Base-by-base conservation (phyloP, 2,329 filamentous ascomycete genomes). In the Xylaria sp. region DNA sequence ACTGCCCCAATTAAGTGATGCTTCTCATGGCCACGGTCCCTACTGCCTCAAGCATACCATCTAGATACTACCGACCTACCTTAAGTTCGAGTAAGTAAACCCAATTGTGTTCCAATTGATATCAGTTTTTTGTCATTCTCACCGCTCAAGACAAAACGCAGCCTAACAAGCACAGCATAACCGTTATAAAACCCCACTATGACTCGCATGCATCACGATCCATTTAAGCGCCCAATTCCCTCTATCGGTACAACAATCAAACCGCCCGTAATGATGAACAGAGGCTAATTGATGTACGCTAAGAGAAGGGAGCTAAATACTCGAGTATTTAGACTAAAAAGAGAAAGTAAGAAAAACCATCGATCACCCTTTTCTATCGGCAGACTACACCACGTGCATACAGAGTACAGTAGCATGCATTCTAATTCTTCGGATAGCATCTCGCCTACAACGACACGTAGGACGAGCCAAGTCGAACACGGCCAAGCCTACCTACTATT, bases 201-300 rank as follows among this genome's bases (percentile, higher is more conserved):
- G 62, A 57, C 62, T 52, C 20, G 64, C 57, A 66, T 66, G 64
- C 64, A 62, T 66, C 64, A 63, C 58, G 64, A 66, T 66, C 64
- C 57, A 18, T 60, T 12, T 34, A 34, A 46, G 41, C 15, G 12
- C 23, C 48, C 3, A 10, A 25, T 23, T 37, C 28, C 28, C 28
- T 28, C 28, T 28, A 28, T 28, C 28, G 4, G 3, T 28, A 28
- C 28, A 28, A 28, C 46, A 15, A 34, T 39, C 10, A 3, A 41
- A 39, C 3, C 15, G 18, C n/a, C 51, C 25, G 31, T 20, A 20
- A 52, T 52, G 3, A 34, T 52, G 6, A 13, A 63, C n/a, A 34
- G 37, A 44, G 59, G 15, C 37, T 23, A 55, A 9, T 18, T 13
- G 18, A 39, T 13, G 20, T 55, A 55, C 12, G 28, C 28, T 12